Evolutionary conservation across 2,329 filamentous ascomycete genomes (phyloP).

Genomic region (Aspergillus ochraceus): DNA sequence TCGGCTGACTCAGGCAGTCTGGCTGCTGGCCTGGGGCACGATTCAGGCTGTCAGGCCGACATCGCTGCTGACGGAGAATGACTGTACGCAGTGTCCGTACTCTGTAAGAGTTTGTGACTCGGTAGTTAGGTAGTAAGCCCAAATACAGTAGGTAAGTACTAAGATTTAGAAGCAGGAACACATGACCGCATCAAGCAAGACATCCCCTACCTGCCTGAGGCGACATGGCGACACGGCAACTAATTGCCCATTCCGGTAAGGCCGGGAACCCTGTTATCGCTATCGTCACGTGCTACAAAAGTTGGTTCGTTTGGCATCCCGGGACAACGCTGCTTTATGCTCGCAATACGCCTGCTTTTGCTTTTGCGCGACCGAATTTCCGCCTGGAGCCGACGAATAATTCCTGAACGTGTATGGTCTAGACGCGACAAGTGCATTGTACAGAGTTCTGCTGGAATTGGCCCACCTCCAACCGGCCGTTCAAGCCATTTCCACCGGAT

Average conservation of each 20-base stretch:
- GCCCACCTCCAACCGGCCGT: not conserved
- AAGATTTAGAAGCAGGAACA: too few species aligned
- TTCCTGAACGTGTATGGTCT: not conserved
- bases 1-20: not conserved
- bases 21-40: too few species aligned
- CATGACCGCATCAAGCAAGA: not conserved
- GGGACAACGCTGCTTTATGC: not conserved
- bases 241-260: not conserved
- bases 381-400: not conserved
- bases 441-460: not conserved
- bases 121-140: too few species aligned
- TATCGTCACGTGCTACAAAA: slow-evolving; percentile 23
- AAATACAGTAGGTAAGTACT: too few species aligned
- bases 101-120: too few species aligned
- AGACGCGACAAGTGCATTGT: not conserved
- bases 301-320: not conserved
- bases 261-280: not conserved
- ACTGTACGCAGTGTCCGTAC: not conserved
- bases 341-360: not conserved
- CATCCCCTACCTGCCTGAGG: not conserved
- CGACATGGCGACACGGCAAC: not conserved
- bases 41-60: not conserved
- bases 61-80: not conserved
- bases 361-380: not conserved
- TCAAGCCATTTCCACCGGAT: not conserved